These are phyloP conservation scores for Purpureocillium takamizusanense DNA, from an alignment of 2,329 filamentous ascomycete species.

Conservation along the genomic window DNA sequence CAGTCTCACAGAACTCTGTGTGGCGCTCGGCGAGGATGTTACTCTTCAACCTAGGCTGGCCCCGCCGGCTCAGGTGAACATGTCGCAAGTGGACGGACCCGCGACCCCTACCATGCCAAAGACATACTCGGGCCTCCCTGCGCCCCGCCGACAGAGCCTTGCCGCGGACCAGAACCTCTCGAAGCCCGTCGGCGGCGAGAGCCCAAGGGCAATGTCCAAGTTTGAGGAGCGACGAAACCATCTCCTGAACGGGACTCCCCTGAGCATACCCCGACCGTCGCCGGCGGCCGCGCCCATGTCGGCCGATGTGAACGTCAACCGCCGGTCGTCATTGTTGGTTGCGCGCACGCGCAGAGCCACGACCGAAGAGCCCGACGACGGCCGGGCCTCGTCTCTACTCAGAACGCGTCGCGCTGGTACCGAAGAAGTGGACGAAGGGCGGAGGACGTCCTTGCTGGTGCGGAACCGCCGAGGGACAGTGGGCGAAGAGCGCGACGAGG, in stretches of 20 bases:
- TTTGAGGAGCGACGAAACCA: slow-evolving; percentile 44
- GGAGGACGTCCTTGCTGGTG: slow-evolving; percentile 31
- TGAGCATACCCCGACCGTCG: slow-evolving; percentile 33
- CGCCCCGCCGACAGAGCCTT: slow-evolving; percentile 32
- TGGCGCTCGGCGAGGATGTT: slow-evolving; percentile 64
- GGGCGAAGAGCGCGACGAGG: slow-evolving; percentile 39
- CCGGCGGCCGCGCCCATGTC: slow-evolving; percentile 29
- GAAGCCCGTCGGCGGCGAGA: slow-evolving; percentile 24
- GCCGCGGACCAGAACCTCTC: slow-evolving; percentile 28
- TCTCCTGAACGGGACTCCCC: slow-evolving; percentile 32
- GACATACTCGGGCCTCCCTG: slow-evolving; percentile 24
- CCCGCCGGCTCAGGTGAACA: slow-evolving; percentile 4
- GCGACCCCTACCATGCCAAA: slow-evolving; percentile 37
- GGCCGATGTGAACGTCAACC: slow-evolving; percentile 24
- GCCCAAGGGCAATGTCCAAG: slow-evolving; percentile 39
- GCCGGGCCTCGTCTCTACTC: slow-evolving; percentile 39
- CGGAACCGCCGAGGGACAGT: slow-evolving; percentile 37
- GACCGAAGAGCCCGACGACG: slow-evolving; percentile 42
- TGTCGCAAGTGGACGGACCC: slow-evolving; percentile 17
- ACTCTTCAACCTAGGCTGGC: slow-evolving; percentile 6
- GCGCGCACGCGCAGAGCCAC: slow-evolving; percentile 35
- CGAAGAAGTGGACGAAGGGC: slow-evolving; percentile 38
- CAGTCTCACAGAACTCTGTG: slow-evolving; percentile 83
- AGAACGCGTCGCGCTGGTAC: slow-evolving; percentile 35
- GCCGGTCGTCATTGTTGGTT: slow-evolving; percentile 45